phyloP scores from a whole-genome alignment of 768 basidiomycete genomes.

The Baorangia bicolor region DNA sequence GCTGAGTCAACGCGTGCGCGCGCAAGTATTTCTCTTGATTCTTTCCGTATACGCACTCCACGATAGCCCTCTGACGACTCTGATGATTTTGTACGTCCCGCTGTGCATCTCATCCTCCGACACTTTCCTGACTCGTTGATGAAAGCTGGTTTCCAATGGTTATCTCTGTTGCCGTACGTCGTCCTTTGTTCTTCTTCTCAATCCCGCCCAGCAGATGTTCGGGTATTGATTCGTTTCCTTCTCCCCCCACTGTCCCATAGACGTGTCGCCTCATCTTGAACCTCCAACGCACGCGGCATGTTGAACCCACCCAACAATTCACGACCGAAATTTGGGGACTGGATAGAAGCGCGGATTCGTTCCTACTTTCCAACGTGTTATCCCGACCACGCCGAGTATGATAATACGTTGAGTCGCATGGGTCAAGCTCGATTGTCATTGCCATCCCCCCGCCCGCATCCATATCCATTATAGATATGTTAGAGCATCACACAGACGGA shows the following conservation, averaged over 20 bases:
- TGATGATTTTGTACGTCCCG: slow-evolving; percentile 15
- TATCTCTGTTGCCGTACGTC: slow-evolving; percentile 18
- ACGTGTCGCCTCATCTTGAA: slow-evolving; percentile 20
- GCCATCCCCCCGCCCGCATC: neutral
- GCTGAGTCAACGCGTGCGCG: neutral
- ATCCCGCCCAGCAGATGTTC: too few species aligned
- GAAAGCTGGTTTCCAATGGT: slow-evolving; percentile 23
- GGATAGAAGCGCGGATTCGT: slow-evolving; percentile 16
- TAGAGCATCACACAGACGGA: neutral
- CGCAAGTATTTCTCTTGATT: slow-evolving; percentile 14
- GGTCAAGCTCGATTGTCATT: neutral
- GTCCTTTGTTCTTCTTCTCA: neutral
- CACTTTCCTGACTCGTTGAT: neutral
- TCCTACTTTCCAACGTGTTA: slow-evolving; percentile 1
- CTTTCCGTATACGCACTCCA: slow-evolving; percentile 2
- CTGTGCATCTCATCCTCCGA: neutral
- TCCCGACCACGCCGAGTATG: neutral
- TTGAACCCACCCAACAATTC: neutral
- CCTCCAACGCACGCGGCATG: neutral
- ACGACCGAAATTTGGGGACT: slow-evolving; percentile 19
- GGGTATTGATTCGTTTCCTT: neutral
- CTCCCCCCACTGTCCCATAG: neutral
- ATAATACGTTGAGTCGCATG: neutral
- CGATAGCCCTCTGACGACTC: neutral
- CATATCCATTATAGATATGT: neutral